Base-by-base conservation (phyloP, 805 yeast genomes). In the Ogataea pilisensis region DNA sequence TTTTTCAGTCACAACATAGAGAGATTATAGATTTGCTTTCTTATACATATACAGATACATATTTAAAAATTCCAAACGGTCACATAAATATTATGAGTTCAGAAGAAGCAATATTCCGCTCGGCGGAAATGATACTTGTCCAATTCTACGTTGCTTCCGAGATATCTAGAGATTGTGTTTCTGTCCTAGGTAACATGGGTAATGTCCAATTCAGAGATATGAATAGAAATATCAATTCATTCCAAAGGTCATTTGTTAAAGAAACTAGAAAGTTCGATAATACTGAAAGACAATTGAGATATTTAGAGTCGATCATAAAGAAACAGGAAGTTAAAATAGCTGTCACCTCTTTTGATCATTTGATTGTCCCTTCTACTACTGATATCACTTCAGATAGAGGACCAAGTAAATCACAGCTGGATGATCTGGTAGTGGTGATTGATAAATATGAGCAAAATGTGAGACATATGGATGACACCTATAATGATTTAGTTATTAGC, bases 101-200 rank as follows among this genome's bases (percentile, higher is more conserved):
- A 8, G 55, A 50, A 20, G 55, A 50, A 41, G 55, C 52, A 17
- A 50, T 50, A 33, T 50, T 50, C 46, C 50, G 55, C 73, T 90
- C 98, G 43, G 98, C 98, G 82, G 95, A 86, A 57, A 95, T 93
- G 98, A 79, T 95, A 36, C 76, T 90, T 54, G 85, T 91, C 39
- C 96, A 93, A 69, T 72, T 93, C 52, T 91, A 87, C 63, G 79
- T 93, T 44, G 91, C 98, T 8, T 80, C 86, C 21, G 99, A 93
- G 65, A 82, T 85, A 33, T 78, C 95, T 7, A 72, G 97, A 48
- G 95, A 89, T 44, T 78, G 88, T 29, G 82, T 89, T n/a, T 77
- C 87, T 43, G 78, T 86, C 21, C 69, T 93, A 28, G 99, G 99
- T 4, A 88, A 86, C 50, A 69, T 87, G 59, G 95, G 95, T 20